Conservation (phyloP, 768 basidiomycete genomes). For the Boletus sp. region DNA sequence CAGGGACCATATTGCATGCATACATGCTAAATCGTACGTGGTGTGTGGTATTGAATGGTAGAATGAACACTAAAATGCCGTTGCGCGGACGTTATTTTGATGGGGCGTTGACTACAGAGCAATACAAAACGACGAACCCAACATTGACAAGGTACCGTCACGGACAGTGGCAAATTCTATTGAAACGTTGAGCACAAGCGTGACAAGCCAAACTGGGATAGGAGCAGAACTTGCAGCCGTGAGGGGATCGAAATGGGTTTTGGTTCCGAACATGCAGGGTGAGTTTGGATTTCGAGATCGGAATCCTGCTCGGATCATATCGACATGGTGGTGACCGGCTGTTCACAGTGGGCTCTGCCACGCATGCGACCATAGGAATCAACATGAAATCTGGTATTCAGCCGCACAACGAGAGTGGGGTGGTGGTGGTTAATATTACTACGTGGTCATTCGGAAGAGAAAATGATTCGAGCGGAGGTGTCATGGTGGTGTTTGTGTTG, state of each 20-base stretch:
- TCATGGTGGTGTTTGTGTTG: slow-evolving; percentile 53
- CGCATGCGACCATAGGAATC: not conserved
- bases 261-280: slow-evolving; percentile 15
- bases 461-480: slow-evolving; percentile 55
- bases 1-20: slow-evolving; percentile 9
- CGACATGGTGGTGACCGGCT: not conserved
- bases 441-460: slow-evolving; percentile 1
- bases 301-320: slow-evolving; percentile 2
- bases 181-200: not conserved
- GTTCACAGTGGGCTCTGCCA: slow-evolving; percentile 2
- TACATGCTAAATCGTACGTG: slow-evolving; percentile 10
- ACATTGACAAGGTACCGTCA: not conserved
- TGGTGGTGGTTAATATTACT: slow-evolving; percentile 13
- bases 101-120: not conserved
- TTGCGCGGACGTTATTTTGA: not conserved
- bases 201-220: not conserved
- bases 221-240: not conserved
- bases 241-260: slow-evolving; percentile 8
- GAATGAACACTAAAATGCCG: not conserved
- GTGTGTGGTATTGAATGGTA: not conserved
- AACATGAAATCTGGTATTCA: not conserved
- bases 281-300: not conserved
- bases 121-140: slow-evolving; percentile 2
- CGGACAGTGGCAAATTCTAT: not conserved
- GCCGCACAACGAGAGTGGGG: not conserved